Base-by-base conservation (phyloP, 1,139 yeast species). In the Candida glucosophila region DNA sequence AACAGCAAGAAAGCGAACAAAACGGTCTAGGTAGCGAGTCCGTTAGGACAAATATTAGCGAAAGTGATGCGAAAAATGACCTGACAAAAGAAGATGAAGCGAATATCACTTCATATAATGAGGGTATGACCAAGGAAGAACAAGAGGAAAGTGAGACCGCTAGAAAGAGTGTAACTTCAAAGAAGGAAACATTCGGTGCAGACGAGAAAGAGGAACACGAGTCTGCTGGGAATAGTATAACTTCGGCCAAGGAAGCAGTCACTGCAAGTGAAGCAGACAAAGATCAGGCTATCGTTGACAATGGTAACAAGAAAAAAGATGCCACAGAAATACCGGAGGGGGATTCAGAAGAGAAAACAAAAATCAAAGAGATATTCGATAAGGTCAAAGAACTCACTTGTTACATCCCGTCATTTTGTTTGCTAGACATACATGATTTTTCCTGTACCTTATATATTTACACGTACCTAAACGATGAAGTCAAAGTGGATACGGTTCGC, bases 401-500 rank as follows among this genome's bases (percentile, higher is more conserved):
- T 4, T 33, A 71, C 12, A 66, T 77, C n/a, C 96, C 98, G 2
- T 81, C 94, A 23, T 90, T 90, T 51, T 86, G 95, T 43, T 63
- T 90, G 23, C 49, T 90, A 37, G 97, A 90, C 43, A 72, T 88
- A 12, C 85, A 80, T 42, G 88, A 83, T 2, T 53, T 76, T 1
- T 70, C 72, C 2, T 80, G 95, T 43, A 81, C 88, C 3, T 62
- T 88, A 24, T 90, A 82, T 52, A 81, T 90, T 33, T 90, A 90
- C 58, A 81, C 92, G 10, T 67, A 76, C 42, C 62, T 81, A 28
- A 77, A 76, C 35, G 86, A 78, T 2, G 94, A 85, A 35, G 90
- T 90, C 26, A 83, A 83, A 52, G 96, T 90, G 16, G 97, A 88
- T 49, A 86, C 86, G 54, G 81, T 86, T 30, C 76, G 78, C 27